Evolutionary conservation across 1,139 yeast genomes (phyloP).

Genomic region (Taphrina confusa): DNA sequence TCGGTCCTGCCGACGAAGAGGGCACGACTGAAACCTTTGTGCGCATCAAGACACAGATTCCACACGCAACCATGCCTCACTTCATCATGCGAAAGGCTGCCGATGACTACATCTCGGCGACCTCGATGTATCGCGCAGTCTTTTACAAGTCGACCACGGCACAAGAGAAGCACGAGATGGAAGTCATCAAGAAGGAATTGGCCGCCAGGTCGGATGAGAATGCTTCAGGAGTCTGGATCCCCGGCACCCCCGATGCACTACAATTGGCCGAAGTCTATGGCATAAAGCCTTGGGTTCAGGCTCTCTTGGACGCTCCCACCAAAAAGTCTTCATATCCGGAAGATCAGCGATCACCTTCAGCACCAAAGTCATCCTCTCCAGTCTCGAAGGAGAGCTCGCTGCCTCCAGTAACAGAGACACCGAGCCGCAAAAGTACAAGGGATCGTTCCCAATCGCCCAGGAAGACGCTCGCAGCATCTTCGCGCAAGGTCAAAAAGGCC

Average conservation of each 20-base stretch:
- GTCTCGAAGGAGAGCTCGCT: neutral
- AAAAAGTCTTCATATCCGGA: conserved; percentile 9
- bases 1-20: conserved; percentile 29
- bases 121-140: conserved; percentile 34
- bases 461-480: conserved; percentile 5
- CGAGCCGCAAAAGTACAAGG: conserved; percentile 17
- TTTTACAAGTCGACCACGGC: conserved; percentile 22
- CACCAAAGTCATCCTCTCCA: neutral
- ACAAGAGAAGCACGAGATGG: conserved; percentile 31
- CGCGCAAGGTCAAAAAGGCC: conserved; percentile 18
- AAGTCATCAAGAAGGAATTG: conserved; percentile 20
- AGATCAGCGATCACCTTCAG: conserved; percentile 17
- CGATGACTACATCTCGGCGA: conserved; percentile 30
- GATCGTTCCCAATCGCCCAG: conserved; percentile 19
- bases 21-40: conserved; percentile 28
- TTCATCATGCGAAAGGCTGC: conserved; percentile 33
- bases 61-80: conserved; percentile 17
- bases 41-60: conserved; percentile 30
- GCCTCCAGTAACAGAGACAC: conserved; percentile 7
- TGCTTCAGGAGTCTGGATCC: conserved; percentile 36
- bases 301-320: conserved; percentile 19
- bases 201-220: conserved; percentile 31
- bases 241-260: conserved; percentile 34
- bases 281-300: conserved; percentile 34
- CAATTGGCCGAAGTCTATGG: conserved; percentile 33